Base-by-base conservation (phyloP, 1,139 yeast species). In the Hemisphaericaspora subhashii region DNA sequence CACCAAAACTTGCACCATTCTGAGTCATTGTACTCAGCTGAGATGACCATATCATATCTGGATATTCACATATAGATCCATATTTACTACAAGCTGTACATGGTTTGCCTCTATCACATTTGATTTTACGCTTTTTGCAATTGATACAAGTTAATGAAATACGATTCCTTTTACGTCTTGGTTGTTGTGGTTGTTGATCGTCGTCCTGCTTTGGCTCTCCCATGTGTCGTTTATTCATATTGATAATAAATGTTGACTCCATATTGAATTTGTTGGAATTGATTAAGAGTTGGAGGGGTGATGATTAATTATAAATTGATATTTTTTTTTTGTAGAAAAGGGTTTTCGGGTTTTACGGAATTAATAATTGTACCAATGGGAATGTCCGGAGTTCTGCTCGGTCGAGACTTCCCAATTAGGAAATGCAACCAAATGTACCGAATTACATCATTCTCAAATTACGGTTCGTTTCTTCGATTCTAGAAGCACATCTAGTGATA, bases 81-180 rank as follows among this genome's bases (percentile, higher is more conserved):
- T 57, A 48, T 36, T 56, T 59, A 10, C 48, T 40, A 46, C 76
- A 70, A 1, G 67, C 60, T 1, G 54, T 38, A 46, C 69, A 64
- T 1, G 69, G 69, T 8, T 40, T 45, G 2, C 51, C 54, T 35
- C 65, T 45, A 41, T 64, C 59, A 47, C 71, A 66, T 38, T 66
- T 68, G 14, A 70, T 65, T 44, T 72, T 72, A 42, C 73, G 52
- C 47, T 55, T 52, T 37, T 71, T 64, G 45, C 78, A 72, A 33
- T 60, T 63, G 14, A 61, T 50, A 42, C 77, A 72, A 12, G 69
- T 64, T 3, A 63, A 51, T 7, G 66, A 59, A 2, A 57, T 43
- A 27, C 68, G 54, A 37, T 60, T 58, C 22, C 68, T 50, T 44
- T 57, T 60, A 32, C 29, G 33, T 16, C 22, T 35, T 7, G 20